phyloP scores from a whole-genome alignment of 306 rosid species.

The Aeschynomene evenia region DNA sequence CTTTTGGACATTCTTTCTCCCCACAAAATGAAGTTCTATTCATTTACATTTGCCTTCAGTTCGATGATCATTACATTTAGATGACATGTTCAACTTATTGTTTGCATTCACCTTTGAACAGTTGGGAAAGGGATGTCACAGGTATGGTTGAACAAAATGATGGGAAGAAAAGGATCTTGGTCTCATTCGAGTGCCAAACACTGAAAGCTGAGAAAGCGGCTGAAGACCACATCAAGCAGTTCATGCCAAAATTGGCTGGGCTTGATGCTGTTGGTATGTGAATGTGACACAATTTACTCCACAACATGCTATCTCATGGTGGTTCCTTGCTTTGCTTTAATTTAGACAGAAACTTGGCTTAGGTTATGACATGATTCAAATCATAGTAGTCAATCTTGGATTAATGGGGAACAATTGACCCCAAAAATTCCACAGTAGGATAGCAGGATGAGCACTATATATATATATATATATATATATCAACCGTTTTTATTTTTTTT shows the following conservation, averaged over 20 bases:
- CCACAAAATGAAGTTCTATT: background rate
- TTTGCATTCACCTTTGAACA: slow-evolving; percentile 39
- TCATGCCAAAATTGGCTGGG: slow-evolving; percentile 86
- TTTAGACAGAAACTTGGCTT: background rate
- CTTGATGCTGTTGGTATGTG: slow-evolving; percentile 88
- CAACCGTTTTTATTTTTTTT: too few relatives aligned
- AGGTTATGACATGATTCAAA: background rate
- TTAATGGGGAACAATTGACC: too few relatives aligned
- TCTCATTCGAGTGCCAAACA: slow-evolving; percentile 73
- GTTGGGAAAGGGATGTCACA: slow-evolving; percentile 82
- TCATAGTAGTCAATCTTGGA: too few relatives aligned
- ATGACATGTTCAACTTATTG: slow-evolving; percentile 21
- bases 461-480: too few relatives aligned
- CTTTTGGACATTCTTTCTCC: background rate
- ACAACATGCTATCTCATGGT: background rate
- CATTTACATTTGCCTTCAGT: slow-evolving; percentile 3
- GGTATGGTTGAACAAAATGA: slow-evolving; percentile 69
- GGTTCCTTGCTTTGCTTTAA: background rate
- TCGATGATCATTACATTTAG: background rate
- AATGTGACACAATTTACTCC: slow-evolving; percentile 15
- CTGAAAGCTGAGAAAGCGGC: slow-evolving; percentile 87
- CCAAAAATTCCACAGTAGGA: too few relatives aligned
- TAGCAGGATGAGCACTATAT: too few relatives aligned
- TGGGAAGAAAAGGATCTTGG: slow-evolving; percentile 52
- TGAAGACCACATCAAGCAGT: slow-evolving; percentile 82